Conservation (phyloP, 148 eudicot species). For the Cornus suecica region DNA sequence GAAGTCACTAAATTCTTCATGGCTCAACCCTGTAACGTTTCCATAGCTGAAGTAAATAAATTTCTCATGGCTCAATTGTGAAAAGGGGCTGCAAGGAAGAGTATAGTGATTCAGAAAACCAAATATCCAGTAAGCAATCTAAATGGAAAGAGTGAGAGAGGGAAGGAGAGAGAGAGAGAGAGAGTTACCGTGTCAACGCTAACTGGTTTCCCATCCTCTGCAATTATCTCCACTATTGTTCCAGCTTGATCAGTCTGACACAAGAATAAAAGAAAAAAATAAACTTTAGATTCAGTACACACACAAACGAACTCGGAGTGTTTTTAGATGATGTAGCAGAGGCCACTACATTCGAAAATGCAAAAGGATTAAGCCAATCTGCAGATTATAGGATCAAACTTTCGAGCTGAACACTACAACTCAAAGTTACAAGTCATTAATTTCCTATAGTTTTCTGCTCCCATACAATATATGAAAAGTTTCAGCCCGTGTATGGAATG, state of each 20-base stretch:
- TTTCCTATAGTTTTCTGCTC: neutral
- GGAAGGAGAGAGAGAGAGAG: slow-evolving; percentile 9
- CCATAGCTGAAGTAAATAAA: slow-evolving; percentile 6
- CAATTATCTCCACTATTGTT: slow-evolving; percentile 41
- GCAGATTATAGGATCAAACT: neutral
- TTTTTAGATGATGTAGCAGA: neutral
- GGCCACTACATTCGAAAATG: neutral
- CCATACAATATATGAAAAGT: neutral
- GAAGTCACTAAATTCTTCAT: slow-evolving; percentile 25
- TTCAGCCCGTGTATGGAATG: neutral
- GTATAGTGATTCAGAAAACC: slow-evolving; percentile 14
- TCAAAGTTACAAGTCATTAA: neutral
- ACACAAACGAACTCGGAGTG: neutral
- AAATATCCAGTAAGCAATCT: neutral
- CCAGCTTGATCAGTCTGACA: slow-evolving; percentile 50
- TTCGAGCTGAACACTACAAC: neutral
- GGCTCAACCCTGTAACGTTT: slow-evolving; percentile 25
- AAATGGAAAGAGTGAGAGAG: neutral
- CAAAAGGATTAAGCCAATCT: neutral
- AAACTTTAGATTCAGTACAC: neutral
- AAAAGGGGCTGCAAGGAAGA: slow-evolving; percentile 43
- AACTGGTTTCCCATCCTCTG: slow-evolving; percentile 45
- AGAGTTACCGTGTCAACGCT: slow-evolving; percentile 38
- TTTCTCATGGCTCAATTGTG: slow-evolving; percentile 39
- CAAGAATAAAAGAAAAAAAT: neutral